These are phyloP conservation scores for Xylaria arbuscula DNA, from an alignment of 2,329 filamentous ascomycete species.

Conservation along the genomic window DNA sequence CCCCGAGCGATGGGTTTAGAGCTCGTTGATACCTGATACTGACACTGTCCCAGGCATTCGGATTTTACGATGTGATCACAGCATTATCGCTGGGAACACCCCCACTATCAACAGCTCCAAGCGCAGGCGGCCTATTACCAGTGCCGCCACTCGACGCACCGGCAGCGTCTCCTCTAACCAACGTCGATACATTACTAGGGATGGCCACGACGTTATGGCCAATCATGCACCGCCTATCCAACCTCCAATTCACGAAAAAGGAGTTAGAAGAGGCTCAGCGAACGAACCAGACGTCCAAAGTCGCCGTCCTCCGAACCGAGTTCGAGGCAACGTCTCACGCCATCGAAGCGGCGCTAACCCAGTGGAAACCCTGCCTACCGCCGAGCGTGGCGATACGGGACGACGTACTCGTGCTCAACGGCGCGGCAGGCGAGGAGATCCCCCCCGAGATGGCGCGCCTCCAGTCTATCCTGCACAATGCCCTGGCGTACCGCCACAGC, in stretches of 20 bases:
- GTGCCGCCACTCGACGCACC: constrained; percentile 60
- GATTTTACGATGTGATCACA: constrained; percentile 73
- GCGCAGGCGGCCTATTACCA: constrained; percentile 59
- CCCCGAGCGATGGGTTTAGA: background rate
- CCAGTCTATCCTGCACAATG: constrained; percentile 67
- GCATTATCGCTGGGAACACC: constrained; percentile 70
- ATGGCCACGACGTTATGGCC: constrained; percentile 73
- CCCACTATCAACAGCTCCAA: constrained; percentile 63
- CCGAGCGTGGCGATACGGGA: constrained; percentile 51
- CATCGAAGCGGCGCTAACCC: constrained; percentile 65
- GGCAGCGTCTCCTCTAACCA: constrained; percentile 59
- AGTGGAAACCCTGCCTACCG: constrained; percentile 66
- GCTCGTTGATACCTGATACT: constrained; percentile 35
- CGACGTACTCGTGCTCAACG: constrained; percentile 40
- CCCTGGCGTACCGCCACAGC: constrained; percentile 69
- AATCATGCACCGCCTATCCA: constrained; percentile 70
- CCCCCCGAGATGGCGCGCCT: constrained; percentile 56
- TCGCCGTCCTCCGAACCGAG: constrained; percentile 61
- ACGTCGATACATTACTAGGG: constrained; percentile 69
- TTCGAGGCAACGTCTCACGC: constrained; percentile 64
- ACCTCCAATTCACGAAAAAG: constrained; percentile 63
- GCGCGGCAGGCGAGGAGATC: constrained; percentile 38
- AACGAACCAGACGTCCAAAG: constrained; percentile 57
- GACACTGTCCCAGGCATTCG: constrained; percentile 63
- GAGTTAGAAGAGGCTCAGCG: constrained; percentile 61